These are phyloP conservation scores for Phoma sp. DNA, from an alignment of 2,329 filamentous ascomycete species.

Conservation along the genomic window DNA sequence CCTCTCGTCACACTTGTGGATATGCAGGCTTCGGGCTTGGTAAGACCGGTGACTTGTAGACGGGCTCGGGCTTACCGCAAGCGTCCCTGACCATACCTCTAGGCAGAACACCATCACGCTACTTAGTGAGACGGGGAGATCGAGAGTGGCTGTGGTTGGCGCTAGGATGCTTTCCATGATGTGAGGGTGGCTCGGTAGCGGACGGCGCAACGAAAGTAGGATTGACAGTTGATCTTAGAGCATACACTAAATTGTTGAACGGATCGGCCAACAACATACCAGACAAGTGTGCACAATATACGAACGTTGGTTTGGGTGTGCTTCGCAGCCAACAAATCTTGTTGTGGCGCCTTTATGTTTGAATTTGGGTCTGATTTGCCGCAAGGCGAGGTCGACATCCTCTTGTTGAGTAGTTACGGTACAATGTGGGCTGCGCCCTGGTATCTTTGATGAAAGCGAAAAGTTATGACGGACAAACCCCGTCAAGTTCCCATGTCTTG, in stretches of 20 bases:
- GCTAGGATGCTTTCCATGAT: slow-evolving; percentile 5
- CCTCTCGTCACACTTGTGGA: slow-evolving; percentile 24
- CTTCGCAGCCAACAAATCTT: slow-evolving; percentile 21
- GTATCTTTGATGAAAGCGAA: slow-evolving; percentile 43
- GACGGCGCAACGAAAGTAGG: slow-evolving; percentile 2
- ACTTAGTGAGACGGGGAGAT: slow-evolving; percentile 14
- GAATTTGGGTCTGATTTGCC: slow-evolving; percentile 22
- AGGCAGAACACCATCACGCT: slow-evolving; percentile 1
- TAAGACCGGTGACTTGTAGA: slow-evolving; percentile 28
- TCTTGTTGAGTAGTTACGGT: slow-evolving; percentile 37
- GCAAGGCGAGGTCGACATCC: slow-evolving; percentile 21
- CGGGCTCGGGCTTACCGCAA: slow-evolving; percentile 18
- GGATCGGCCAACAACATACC: no score
- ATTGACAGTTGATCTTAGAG: not conserved
- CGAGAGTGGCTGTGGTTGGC: slow-evolving; percentile 23
- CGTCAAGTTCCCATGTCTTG: slow-evolving; percentile 18
- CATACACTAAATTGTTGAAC: no score
- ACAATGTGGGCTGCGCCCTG: slow-evolving; percentile 47
- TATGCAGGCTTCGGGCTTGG: slow-evolving; percentile 27
- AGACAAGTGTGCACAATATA: no score
- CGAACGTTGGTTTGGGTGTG: not conserved
- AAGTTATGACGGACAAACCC: slow-evolving; percentile 31
- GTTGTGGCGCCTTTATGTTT: slow-evolving; percentile 24
- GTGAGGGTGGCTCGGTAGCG: not conserved
- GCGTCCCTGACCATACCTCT: slow-evolving; percentile 4